Evolutionary conservation across 2,329 filamentous ascomycete genomes (phyloP).

Genomic region (Alternaria sp.): DNA sequence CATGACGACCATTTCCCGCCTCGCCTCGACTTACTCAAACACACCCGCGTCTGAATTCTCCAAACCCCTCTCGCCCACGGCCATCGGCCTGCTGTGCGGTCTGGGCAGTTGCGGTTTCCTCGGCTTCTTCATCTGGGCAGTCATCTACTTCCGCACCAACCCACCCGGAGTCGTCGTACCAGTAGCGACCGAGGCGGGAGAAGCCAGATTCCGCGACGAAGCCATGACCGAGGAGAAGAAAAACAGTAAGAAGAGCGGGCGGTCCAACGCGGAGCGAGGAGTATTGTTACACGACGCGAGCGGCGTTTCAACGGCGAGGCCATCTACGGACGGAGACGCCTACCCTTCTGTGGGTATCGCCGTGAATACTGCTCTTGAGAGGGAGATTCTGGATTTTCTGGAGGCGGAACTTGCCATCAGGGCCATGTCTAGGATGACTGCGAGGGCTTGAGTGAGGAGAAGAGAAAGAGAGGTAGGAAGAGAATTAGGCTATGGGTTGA

Average conservation of each 20-base stretch:
- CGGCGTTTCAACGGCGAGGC: not conserved
- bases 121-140: not conserved
- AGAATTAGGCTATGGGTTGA: not conserved
- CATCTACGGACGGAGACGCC: not conserved
- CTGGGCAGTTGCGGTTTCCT: not conserved
- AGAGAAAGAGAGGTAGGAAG: not conserved
- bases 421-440: not conserved
- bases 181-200: not conserved
- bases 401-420: not conserved
- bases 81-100: not conserved
- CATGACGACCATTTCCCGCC: not conserved
- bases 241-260: not conserved
- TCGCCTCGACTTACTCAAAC: not conserved
- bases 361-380: slow-evolving; percentile 1
- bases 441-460: not conserved
- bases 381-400: slow-evolving; percentile 1
- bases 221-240: not conserved
- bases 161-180: too few species aligned
- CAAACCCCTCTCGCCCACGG: not conserved
- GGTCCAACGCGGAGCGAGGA: not conserved
- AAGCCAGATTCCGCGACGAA: not conserved
- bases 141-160: not conserved
- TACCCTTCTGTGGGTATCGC: slow-evolving; percentile 1
- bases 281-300: not conserved
- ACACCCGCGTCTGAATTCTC: not conserved